Base-by-base conservation (phyloP, 805 yeast genomes). In the Blastobotrys terrestris region DNA sequence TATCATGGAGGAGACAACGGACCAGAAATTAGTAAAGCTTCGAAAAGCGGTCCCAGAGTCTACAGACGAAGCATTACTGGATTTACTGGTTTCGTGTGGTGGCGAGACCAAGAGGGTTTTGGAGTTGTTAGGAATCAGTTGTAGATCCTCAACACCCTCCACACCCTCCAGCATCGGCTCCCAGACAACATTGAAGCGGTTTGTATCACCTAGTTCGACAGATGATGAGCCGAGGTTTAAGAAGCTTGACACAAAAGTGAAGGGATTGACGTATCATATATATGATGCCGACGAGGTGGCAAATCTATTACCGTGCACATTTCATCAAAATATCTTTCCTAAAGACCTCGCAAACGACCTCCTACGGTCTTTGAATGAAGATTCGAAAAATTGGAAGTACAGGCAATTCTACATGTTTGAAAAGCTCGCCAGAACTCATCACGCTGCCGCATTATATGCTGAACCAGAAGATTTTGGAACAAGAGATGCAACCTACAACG, bases 351-450 rank as follows among this genome's bases (percentile, higher is more conserved):
- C 88, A 0, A 72, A 77, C 31, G 58, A 59, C 0, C 60, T 84
- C 1, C 65, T 83, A 1, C 51, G 60, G 11, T 69, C 72, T 16
- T 67, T 84, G 13, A 53, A 77, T 55, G 63, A 70, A 1, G 79
- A 77, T 39, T 65, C 72, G 3, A 59, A 69, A 0, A 52, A 57
- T 0, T 80, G 81, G 69, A 59, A 57, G 0, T 64, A 69, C 6
- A 72, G 75, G 20, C 70, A 74, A 57, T 87, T 87, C 62, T 74
- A 78, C 53, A 68, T 87, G 7, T 85, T 84, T 58, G 89, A 84
- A 1, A 78, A 83, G 15, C 65, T 72, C 49, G 85, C 87, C 49
- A 63, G 61, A 4, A 80, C 91, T 1, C 77, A 79, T n/a, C 89
- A 83, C 62, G 63, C 68, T 3, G 68, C 79, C 1, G 71, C 74